phyloP scores from a whole-genome alignment of 2,329 filamentous ascomycete species.

The Trichoderma endophyticum region DNA sequence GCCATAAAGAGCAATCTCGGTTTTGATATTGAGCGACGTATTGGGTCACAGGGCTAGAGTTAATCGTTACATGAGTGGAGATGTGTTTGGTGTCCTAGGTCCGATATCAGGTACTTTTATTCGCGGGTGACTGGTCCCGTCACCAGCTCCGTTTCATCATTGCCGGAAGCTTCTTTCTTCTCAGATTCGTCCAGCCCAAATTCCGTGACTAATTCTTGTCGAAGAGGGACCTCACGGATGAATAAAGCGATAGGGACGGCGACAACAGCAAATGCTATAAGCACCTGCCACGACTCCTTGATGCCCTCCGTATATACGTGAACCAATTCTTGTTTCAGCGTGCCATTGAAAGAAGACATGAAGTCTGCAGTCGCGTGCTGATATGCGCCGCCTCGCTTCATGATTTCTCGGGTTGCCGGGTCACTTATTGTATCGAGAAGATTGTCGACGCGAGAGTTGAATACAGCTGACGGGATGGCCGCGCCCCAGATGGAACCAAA shows the following conservation, averaged over 20 bases:
- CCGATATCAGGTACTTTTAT: neutral
- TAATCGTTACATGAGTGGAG: neutral
- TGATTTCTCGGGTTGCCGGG: neutral
- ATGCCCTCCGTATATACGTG: neutral
- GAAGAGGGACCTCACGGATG: neutral
- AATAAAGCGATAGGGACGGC: neutral
- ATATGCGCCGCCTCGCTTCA: neutral
- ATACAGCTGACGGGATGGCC: neutral
- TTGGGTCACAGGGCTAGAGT: neutral
- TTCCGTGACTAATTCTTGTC: neutral
- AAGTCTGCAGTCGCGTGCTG: neutral
- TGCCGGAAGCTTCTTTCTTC: neutral
- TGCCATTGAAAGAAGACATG: neutral
- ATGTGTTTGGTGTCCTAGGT: neutral
- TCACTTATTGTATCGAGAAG: neutral
- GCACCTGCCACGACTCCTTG: neutral
- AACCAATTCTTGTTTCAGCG: neutral
- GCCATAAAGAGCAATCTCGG: neutral
- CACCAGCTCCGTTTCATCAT: neutral
- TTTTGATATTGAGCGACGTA: neutral
- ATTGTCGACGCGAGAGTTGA: neutral
- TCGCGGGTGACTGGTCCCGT: neutral
- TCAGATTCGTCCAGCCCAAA: neutral
- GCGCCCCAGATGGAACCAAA: neutral
- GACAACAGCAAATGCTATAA: neutral